Base-by-base conservation (phyloP, 1,284 basidiomycete genomes). In the Rhodotorula sp. region DNA sequence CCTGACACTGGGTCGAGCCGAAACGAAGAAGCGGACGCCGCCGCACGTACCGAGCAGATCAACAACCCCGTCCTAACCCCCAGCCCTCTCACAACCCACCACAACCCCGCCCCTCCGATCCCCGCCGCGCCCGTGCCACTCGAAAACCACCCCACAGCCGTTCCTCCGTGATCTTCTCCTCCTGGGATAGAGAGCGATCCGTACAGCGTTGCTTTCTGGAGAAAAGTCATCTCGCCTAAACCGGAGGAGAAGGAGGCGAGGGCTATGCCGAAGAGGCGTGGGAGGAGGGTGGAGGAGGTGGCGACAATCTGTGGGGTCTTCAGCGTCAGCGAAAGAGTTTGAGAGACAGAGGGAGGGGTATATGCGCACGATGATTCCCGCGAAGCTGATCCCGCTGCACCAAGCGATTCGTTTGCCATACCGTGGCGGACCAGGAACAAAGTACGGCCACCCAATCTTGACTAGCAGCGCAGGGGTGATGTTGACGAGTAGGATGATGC, bases 51-150 rank as follows among this genome's bases (percentile, higher is more conserved):
- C 3, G 71, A 74, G 63, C 73, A 92, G 24, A 94, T 78, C 1
- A 91, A 89, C 30, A 99, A 87, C 0, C 94, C 96, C 11, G 82
- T 78, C 59, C 87, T 85, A 10, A 99, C 92, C 20, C 95, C 95
- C 1, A 96, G 81, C 0, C 87, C 87, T 47, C 96, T 85, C 1
- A 98, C 83, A 73, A 93, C 84, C 95, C 95, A 98, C 95, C 95
- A 99, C 10, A 96, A 80, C 51, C 89, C 89, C 0, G 95, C 94
- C 9, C 95, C 96, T 0, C 90, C 89, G 0, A 98, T 85, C 0
- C 95, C 95, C 0, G 95, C 95, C 2, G 90, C 92, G 2, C 95
- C 95, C 0, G 95, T 99, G 0, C 95, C 95, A 13, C 89, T 79
- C 1, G 81, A 76, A 67, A 82, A 82, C 78, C 78, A 79, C 20